Base-by-base conservation (phyloP, 2,329 filamentous ascomycete species). In the Pseudogymnoascus sp. region DNA sequence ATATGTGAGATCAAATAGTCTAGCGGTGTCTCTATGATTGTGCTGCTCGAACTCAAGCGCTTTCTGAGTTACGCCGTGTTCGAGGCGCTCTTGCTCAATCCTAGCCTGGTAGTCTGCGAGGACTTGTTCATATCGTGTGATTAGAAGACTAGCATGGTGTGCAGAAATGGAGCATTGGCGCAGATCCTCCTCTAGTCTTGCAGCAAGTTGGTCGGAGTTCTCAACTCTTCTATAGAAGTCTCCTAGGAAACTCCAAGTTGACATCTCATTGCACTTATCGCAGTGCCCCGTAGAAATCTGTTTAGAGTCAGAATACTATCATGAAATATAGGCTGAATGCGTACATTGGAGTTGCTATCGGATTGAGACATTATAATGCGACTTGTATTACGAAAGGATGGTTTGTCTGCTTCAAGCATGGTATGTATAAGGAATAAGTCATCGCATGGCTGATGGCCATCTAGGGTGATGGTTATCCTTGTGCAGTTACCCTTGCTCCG, bases 221-320 rank as follows among this genome's bases (percentile, higher is more conserved):
- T 67, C 62, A 28, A 63, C 65, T 61, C 65, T 66, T 5, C 60
- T 19, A 19, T 62, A 66, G 48, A 66, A 66, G 21, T 62, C 63
- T 34, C 51, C 28, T 21, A 67, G 63, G 62, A 67, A 67, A 65
- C 65, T 62, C 65, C 36, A 67, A 25, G 34, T 63, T 36, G 39
- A 65, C 43, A 48, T 65, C 45, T 45, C 43, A 23, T 36, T 19
- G 31, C 36, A 67, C 65, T 41, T 66, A 25, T 62, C 19, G 60
- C 39, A 65, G 19, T 37, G 43, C 39, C 39, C 39, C 11, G n/a
- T 43, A 43, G 39, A 43, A 43, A 43, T 43, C 39, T 43, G n/a
- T 19, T 19, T 2, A 19, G 39, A 43, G 39, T 43, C 2, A 43
- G 39, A 43, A 43, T 43, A 43, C n/a, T 3, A 43, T 43, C n/a